A percentile compares a stretch with the other conserved stretches of the same genome.
phyloP scores from a whole-genome alignment of 306 rosid species.

The Parietaria judaica region DNA sequence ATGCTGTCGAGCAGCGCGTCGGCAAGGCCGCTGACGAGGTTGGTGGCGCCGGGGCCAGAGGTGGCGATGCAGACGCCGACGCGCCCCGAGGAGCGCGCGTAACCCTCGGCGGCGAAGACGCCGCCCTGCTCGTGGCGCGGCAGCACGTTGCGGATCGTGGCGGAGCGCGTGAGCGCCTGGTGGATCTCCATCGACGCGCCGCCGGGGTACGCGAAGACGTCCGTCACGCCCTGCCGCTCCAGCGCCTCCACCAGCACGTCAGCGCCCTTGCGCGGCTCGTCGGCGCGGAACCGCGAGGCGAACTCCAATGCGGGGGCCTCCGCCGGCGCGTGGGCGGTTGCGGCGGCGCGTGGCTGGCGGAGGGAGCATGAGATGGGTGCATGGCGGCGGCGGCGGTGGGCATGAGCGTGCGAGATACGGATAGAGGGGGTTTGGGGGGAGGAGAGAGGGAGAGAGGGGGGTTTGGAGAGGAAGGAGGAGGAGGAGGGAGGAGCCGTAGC shows the following conservation, averaged over 20 bases:
- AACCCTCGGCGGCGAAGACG: constrained; percentile 80
- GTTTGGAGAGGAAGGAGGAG: constrained; percentile 7
- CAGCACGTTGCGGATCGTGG: constrained; percentile 52
- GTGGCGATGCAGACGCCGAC: constrained; percentile 91
- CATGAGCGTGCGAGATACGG: constrained; percentile 17
- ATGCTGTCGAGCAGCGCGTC: constrained; percentile 68
- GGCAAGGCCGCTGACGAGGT: constrained; percentile 79
- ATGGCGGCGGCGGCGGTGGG: constrained; percentile 20
- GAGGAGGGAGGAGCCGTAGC: constrained; percentile 7
- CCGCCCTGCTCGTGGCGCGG: constrained; percentile 97
- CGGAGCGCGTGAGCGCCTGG: constrained; percentile 84
- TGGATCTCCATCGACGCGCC: constrained; percentile 97
- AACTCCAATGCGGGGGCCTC: constrained; percentile 9
- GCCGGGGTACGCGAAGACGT: constrained; percentile 88
- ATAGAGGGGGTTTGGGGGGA: constrained; percentile 3
- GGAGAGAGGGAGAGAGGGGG: constrained; percentile 16
- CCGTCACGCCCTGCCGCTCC: constrained; percentile 63
- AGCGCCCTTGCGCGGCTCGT: constrained; percentile 64
- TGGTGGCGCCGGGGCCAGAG: constrained; percentile 93
- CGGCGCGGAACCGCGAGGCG: constrained; percentile 38
- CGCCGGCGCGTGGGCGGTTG: constrained; percentile 3
- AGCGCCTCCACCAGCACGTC: constrained; percentile 89
- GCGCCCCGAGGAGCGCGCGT: constrained; percentile 65
- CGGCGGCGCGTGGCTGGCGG: constrained; percentile 22
- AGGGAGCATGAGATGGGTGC: constrained; percentile 23